A percentile compares a stretch with the other conserved stretches of the same genome.
These are phyloP conservation scores for Bimuria novae-zelandiae DNA, from an alignment of 2,329 filamentous ascomycete genomes.

Conservation along the genomic window DNA sequence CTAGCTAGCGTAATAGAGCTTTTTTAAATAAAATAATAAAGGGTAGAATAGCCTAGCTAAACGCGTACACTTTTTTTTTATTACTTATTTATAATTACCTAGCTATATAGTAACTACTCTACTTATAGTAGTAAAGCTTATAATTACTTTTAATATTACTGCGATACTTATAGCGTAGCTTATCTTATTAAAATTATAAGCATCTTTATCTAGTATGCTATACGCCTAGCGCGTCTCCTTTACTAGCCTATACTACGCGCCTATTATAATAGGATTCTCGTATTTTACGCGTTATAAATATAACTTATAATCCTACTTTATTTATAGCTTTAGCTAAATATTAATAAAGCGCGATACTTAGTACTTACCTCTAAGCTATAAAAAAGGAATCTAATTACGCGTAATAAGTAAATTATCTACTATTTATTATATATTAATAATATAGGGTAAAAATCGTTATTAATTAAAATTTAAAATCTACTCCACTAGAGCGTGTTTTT, in stretches of 20 bases:
- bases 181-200: constrained; percentile 32
- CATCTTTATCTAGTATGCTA: constrained; percentile 11
- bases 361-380: constrained; percentile 10
- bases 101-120: constrained; percentile 10
- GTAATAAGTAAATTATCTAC: constrained; percentile 13
- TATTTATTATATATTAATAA: constrained; percentile 13
- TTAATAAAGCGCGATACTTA: constrained; percentile 15
- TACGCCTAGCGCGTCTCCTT: constrained; percentile 13
- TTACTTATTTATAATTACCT: constrained; percentile 15
- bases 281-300: constrained; percentile 5
- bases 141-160: constrained; percentile 14
- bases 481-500: constrained; percentile 8
- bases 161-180: constrained; percentile 40
- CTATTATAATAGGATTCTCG: constrained; percentile 11
- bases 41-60: constrained; percentile 2
- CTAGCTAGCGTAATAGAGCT: constrained; percentile 7
- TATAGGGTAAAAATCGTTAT: constrained; percentile 10
- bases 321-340: constrained; percentile 16
- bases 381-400: constrained; percentile 11
- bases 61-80: constrained; percentile 11
- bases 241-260: constrained; percentile 11
- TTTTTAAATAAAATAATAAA: constrained; percentile 14
- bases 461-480: constrained; percentile 15
- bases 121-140: constrained; percentile 13
- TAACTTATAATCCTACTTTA: constrained; percentile 12